phyloP scores from a whole-genome alignment of 179 eudicot genomes.

The Actinidia arguta region DNA sequence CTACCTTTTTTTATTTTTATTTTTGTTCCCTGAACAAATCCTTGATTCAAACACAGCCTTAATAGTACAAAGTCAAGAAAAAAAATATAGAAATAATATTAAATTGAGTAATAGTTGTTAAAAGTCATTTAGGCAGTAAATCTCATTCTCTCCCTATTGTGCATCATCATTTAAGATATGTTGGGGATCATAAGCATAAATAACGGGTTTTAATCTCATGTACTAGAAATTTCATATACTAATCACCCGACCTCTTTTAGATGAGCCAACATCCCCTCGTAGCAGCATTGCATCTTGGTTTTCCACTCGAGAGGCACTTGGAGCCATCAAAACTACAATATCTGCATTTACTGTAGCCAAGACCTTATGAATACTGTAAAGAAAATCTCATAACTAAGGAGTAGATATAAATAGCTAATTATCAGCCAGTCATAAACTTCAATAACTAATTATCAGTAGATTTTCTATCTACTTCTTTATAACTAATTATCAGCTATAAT shows the following conservation, averaged over 20 bases:
- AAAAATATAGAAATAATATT: neutral
- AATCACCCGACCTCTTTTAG: conserved; percentile 68
- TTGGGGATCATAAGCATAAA: conserved; percentile 1
- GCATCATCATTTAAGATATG: neutral
- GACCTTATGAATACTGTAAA: no score
- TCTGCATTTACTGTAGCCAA: no score
- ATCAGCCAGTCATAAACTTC: no score
- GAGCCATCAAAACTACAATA: conserved; percentile 91
- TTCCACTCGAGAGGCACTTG: conserved; percentile 87
- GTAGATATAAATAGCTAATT: no score
- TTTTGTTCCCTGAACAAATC: no score
- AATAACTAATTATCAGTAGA: no score
- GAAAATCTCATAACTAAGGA: no score
- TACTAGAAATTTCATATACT: neutral
- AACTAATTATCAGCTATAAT: no score
- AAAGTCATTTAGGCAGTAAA: neutral
- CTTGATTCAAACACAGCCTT: no score
- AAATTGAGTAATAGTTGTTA: neutral
- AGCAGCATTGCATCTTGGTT: conserved; percentile 97
- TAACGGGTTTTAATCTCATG: neutral
- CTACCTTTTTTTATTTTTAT: no score
- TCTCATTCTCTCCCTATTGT: neutral
- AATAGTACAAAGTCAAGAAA: neutral
- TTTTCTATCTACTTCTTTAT: no score
- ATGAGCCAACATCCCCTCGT: conserved; percentile 85